Base-by-base conservation (phyloP, 805 yeast genomes). In the Candida suzukii region DNA sequence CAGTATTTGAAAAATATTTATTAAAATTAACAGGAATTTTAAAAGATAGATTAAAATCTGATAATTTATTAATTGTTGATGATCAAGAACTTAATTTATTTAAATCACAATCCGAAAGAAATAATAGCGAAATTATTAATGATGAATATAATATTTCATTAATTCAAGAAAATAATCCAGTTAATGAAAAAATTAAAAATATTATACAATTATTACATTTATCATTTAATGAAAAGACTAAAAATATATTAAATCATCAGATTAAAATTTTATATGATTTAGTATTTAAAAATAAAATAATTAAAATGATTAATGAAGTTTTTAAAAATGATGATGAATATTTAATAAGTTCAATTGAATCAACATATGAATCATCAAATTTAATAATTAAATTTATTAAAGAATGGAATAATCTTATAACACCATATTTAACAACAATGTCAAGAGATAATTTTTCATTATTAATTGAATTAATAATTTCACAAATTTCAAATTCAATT, bases 361-460 rank as follows among this genome's bases (percentile, higher is more conserved):
- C 17, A 3, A 20, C 32, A 17, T 17, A 48, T 52, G 35, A 7
- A 30, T 49, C 44, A 41, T 51, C 50, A 16, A 54, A 46, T 22
- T 37, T 73, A 2, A 64, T 74, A 21, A 40, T 54, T 18, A 70
- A 64, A 34, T 87, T 90, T 56, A 65, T 76, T 21, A 63, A 59
- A 12, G 76, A 73, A 19, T 88, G 96, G 95, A 73, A 72, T 37
- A 51, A 66, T 0, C 51, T 85, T 38, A 68, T 86, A 42, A 58
- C 69, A 3, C 95, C 96, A 3, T 86, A 80, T 54, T 68, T 57
- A 17, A 50, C 63, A 4, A 53, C 58, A 1, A 26, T 60, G 45
- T 29, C 62, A 14, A 51, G 46, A 13, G 64, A 67, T 6, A 75
- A 79, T 18, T 85, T 71, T 56, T 62, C 61, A 20, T 60, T 73